Conservation (phyloP, 805 yeast species). For the Torulaspora indica region DNA sequence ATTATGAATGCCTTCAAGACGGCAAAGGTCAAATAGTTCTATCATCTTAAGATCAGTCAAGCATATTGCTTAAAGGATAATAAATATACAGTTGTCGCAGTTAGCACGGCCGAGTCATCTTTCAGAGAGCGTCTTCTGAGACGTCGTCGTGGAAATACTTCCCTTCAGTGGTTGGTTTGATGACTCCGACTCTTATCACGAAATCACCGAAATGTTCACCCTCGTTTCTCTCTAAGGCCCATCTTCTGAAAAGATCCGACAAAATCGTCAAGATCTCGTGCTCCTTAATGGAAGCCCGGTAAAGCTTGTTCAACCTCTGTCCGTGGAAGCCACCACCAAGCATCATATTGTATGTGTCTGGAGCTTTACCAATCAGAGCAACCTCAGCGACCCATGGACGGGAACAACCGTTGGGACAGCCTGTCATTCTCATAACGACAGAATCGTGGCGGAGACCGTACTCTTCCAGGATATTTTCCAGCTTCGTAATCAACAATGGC, state of each 20-base stretch:
- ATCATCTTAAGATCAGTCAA: neutral
- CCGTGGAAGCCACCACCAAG: constrained; percentile 96
- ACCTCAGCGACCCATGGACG: constrained; percentile 98
- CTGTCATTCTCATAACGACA: constrained; percentile 96
- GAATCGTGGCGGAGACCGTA: constrained; percentile 91
- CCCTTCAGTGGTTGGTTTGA: constrained; percentile 85
- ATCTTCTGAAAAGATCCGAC: constrained; percentile 84
- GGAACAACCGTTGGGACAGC: constrained; percentile 98
- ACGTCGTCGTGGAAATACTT: constrained; percentile 92
- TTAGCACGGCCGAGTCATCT: too few species aligned
- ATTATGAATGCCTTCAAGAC: too few species aligned
- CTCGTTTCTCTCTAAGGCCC: constrained; percentile 87
- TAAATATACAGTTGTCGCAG: constrained; percentile 3
- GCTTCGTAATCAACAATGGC: constrained; percentile 73
- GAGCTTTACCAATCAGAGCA: constrained; percentile 92
- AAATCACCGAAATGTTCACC: constrained; percentile 96
- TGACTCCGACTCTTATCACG: constrained; percentile 79
- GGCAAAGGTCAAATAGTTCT: neutral
- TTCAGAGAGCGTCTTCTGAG: constrained; percentile 59
- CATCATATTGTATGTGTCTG: constrained; percentile 87
- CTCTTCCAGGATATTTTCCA: constrained; percentile 85
- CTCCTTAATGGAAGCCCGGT: constrained; percentile 82
- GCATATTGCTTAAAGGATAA: constrained; percentile 1
- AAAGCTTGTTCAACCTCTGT: constrained; percentile 84
- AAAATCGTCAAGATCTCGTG: constrained; percentile 74